phyloP scores from a whole-genome alignment of 108 stramenopile genomes.

The Mediolabrus comicus region DNA sequence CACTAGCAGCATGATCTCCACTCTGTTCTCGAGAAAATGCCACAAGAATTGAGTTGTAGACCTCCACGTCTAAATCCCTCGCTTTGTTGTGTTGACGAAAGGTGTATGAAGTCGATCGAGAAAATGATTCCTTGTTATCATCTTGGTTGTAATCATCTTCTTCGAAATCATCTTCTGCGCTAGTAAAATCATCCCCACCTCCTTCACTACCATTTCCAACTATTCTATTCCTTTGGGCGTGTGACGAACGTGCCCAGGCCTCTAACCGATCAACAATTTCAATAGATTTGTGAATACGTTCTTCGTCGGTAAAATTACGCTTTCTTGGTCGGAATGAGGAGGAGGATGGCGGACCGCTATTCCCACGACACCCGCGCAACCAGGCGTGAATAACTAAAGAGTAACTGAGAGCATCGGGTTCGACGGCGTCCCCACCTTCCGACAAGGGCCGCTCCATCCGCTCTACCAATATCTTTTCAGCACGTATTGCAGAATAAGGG shows the following conservation, averaged over 20 bases:
- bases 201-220: slow-evolving; percentile 4
- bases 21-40: slow-evolving; percentile 20
- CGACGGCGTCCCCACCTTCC: slow-evolving; percentile 60
- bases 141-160: slow-evolving; percentile 13
- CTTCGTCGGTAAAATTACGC: slow-evolving; percentile 19
- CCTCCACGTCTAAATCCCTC: slow-evolving; percentile 45
- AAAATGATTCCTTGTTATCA: background rate
- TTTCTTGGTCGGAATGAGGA: background rate
- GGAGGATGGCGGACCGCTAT: background rate
- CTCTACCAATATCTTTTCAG: slow-evolving; percentile 38
- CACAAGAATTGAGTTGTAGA: slow-evolving; percentile 40
- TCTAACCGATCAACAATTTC: slow-evolving; percentile 45
- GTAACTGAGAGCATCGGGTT: slow-evolving; percentile 74
- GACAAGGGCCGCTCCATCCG: slow-evolving; percentile 34
- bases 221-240: background rate
- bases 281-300: slow-evolving; percentile 42
- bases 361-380: slow-evolving; percentile 44
- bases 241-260: slow-evolving; percentile 34
- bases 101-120: slow-evolving; percentile 9
- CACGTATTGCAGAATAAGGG: slow-evolving; percentile 32
- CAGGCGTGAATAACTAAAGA: slow-evolving; percentile 63
- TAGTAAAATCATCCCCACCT: background rate
- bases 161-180: slow-evolving; percentile 2
- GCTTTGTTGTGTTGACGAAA: slow-evolving; percentile 43
- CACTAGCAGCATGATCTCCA: slow-evolving; percentile 39